Conservation (phyloP, 73 alveolate genomes). For the Tetrahymena thermophila region DNA sequence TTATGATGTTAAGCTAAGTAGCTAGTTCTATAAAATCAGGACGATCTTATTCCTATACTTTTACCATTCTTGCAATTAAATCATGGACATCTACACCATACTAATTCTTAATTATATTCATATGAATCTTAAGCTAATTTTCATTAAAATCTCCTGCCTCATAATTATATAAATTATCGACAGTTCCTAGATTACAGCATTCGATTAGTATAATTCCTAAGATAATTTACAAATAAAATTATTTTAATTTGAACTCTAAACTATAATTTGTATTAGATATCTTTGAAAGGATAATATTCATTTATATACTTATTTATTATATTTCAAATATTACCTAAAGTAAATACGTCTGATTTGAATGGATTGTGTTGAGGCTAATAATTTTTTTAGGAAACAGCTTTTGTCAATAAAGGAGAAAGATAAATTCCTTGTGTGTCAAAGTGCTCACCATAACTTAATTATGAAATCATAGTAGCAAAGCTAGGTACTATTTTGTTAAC, state of each 20-base stretch:
- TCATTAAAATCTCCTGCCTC: not conserved
- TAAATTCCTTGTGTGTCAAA: not conserved
- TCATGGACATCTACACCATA: not conserved
- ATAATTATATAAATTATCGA: not conserved
- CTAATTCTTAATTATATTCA: not conserved
- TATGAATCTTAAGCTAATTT: not conserved
- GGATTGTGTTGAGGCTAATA: constrained; percentile 29
- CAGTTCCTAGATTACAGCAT: not conserved
- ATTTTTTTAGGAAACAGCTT: not conserved
- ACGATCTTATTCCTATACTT: constrained; percentile 1
- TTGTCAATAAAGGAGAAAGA: not conserved
- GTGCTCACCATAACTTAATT: not conserved
- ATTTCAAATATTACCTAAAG: constrained; percentile 10
- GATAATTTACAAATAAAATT: not conserved
- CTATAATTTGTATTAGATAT: not conserved
- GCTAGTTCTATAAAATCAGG: constrained; percentile 33
- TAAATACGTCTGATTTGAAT: constrained; percentile 36
- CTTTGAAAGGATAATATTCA: no score
- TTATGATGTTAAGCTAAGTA: not conserved
- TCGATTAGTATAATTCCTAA: not conserved
- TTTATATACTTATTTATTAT: not conserved
- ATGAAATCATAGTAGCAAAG: not conserved
- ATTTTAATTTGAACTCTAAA: not conserved
- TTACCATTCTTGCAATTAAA: constrained; percentile 14
- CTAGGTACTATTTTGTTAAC: not conserved